phyloP scores from a whole-genome alignment of 2,329 filamentous ascomycete species.

The Esteya vermicola region DNA sequence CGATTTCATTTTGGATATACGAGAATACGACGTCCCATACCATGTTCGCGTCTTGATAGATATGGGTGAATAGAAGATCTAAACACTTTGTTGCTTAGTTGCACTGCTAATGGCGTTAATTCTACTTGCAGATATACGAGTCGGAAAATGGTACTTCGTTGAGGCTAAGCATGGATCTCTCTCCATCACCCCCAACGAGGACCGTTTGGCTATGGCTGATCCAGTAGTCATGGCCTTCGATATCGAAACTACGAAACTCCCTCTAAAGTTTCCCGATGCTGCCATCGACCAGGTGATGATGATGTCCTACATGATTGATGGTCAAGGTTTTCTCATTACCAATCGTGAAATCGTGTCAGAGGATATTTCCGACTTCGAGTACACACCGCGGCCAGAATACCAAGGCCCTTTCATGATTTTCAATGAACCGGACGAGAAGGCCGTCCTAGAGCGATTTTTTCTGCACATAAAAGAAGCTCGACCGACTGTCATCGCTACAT shows the following conservation, averaged over 20 bases:
- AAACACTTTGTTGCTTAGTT: no score
- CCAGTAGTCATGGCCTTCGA: conserved; percentile 98
- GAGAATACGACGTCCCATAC: conserved; percentile 98
- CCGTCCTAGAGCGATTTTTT: conserved; percentile 81
- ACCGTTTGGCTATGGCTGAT: conserved; percentile 78
- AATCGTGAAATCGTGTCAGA: conserved; percentile 97
- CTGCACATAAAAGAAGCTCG: conserved; percentile 86
- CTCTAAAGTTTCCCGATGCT: conserved; percentile 91
- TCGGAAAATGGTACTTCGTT: conserved; percentile 93
- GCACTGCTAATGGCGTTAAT: neutral
- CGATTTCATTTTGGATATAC: conserved; percentile 95
- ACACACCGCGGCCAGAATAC: conserved; percentile 94
- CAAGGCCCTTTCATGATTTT: conserved; percentile 93
- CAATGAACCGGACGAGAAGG: conserved; percentile 91
- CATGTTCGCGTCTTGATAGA: conserved; percentile 98
- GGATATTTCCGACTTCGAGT: conserved; percentile 95
- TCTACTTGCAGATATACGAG: conserved; percentile 66
- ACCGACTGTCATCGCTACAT: conserved; percentile 96
- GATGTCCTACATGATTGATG: conserved; percentile 99
- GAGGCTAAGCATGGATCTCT: conserved; percentile 86
- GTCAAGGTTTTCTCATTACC: conserved; percentile 92
- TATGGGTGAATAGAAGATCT: conserved; percentile 39
- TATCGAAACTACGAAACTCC: conserved; percentile 94
- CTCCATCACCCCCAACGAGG: conserved; percentile 71
- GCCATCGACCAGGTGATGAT: conserved; percentile 97